These are phyloP conservation scores for Xylaria palmicola DNA, from an alignment of 495 filamentous ascomycete genomes.

Conservation along the genomic window DNA sequence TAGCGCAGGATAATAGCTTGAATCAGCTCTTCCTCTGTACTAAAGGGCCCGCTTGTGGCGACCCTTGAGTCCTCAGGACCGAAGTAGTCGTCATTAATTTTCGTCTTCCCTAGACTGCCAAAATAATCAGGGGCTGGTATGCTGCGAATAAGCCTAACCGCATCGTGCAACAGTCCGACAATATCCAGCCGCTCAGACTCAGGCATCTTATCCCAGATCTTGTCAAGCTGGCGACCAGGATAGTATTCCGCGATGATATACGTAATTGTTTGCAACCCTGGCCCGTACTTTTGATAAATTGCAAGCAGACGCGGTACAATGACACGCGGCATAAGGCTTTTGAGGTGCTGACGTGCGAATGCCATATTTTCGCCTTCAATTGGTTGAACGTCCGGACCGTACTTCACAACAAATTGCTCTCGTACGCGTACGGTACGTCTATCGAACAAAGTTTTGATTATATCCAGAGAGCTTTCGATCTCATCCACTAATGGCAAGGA, in stretches of 20 bases:
- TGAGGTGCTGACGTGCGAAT: not conserved
- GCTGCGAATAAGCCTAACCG: not conserved
- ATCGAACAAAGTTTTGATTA: not conserved
- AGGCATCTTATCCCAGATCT: not conserved
- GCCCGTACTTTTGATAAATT: not conserved
- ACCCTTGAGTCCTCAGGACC: not conserved
- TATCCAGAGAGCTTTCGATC: not conserved
- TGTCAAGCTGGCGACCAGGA: not conserved
- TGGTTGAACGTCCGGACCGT: not conserved
- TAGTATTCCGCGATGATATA: not conserved
- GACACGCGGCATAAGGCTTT: not conserved
- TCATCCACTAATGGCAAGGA: not conserved
- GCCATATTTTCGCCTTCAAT: not conserved
- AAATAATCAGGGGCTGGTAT: not conserved
- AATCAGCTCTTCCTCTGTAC: not conserved
- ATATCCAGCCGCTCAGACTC: not conserved
- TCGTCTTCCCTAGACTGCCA: not conserved
- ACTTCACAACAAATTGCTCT: not conserved
- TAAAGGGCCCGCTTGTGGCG: not conserved
- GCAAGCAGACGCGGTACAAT: not conserved
- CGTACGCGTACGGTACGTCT: not conserved
- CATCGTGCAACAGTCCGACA: not conserved
- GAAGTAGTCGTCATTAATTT: not conserved
- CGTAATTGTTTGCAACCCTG: not conserved
- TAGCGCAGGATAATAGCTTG: not conserved